Base-by-base conservation (phyloP, 2,329 filamentous ascomycete genomes). In the Aureobasidium uvarum region DNA sequence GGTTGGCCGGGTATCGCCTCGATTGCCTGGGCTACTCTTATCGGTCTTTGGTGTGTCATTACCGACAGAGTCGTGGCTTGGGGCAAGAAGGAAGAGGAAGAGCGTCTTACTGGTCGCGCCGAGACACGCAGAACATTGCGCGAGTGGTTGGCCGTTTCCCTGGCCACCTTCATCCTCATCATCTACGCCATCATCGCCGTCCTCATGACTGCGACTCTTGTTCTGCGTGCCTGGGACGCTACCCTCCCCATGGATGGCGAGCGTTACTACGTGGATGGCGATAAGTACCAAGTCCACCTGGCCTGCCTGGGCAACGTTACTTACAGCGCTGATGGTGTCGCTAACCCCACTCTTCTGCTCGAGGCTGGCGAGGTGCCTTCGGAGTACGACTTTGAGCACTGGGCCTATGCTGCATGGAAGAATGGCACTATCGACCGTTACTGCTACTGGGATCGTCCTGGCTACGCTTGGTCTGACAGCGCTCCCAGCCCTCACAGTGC, bases 391-490 rank as follows among this genome's bases (percentile, higher is more conserved):
- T 83, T 99, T 64, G 89, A 92, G 79, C 84, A 88, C 63, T 91
- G 96, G 79, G 90, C 92, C 13, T 86, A 92, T 66, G 83, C 87
- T 64, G 87, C 90, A 1, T 81, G 92, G 69, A 82, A 86, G 69
- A 95, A 95, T 71, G 91, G 91, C 45, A 90, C 89, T 52, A 95
- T 99, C 71, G 81, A 83, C 65, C 87, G 94, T 67, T 98, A 96
- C 79, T 99, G 95, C 82, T 97, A 96, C 77, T 93, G 91, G 74
- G 95, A 99, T 75, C 89, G 95, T 25, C 95, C 95, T 0, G 95
- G 95, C 1, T 85, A 94, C 65, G 94, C 85, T 7, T 96, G 92
- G 88, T 86, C 86, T 54, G 95, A 99, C 77, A 94, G 95, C 64
- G 92, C 94, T 0, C 95, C 95, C 1, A 97, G 93, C 6, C 95